Evolutionary conservation across 1,284 basidiomycete species (phyloP).

Genomic region (Cerrena zonata): DNA sequence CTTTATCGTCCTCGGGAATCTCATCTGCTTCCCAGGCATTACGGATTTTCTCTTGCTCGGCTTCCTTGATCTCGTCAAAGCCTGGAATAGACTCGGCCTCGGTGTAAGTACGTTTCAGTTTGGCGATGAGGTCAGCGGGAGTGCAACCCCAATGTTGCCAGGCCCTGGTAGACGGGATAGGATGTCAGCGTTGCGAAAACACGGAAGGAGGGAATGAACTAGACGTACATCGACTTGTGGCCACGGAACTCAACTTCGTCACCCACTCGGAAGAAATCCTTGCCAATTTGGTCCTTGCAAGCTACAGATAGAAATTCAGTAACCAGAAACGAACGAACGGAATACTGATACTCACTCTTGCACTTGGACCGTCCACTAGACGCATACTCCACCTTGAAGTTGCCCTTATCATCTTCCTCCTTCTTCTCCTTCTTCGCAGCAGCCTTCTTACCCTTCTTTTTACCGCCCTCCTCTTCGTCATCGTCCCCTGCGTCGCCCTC

Average conservation of each 20-base stretch:
- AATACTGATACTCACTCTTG: conserved; percentile 27
- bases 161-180: conserved; percentile 32
- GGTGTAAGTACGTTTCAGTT: conserved; percentile 60
- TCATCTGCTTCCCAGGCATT: conserved; percentile 69
- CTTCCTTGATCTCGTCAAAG: conserved; percentile 55
- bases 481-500: conserved; percentile 39
- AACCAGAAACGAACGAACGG: conserved; percentile 2
- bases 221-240: conserved; percentile 60
- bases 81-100: conserved; percentile 63
- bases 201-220: background rate
- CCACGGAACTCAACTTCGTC: conserved; percentile 71
- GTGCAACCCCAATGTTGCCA: conserved; percentile 83
- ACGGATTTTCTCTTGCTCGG: conserved; percentile 60
- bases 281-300: conserved; percentile 43
- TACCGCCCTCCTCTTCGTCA: conserved; percentile 45
- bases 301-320: conserved; percentile 9
- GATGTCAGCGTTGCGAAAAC: conserved; percentile 12
- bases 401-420: conserved; percentile 16
- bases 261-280: conserved; percentile 71
- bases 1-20: conserved; percentile 70
- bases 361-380: conserved; percentile 24
- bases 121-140: conserved; percentile 58
- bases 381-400: conserved; percentile 30
- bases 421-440: conserved; percentile 33
- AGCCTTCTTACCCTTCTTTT: conserved; percentile 29